A percentile compares a stretch with the other conserved stretches of the same genome.
phyloP scores from a whole-genome alignment of 768 basidiomycete genomes.

The Tephrocybe sp. region DNA sequence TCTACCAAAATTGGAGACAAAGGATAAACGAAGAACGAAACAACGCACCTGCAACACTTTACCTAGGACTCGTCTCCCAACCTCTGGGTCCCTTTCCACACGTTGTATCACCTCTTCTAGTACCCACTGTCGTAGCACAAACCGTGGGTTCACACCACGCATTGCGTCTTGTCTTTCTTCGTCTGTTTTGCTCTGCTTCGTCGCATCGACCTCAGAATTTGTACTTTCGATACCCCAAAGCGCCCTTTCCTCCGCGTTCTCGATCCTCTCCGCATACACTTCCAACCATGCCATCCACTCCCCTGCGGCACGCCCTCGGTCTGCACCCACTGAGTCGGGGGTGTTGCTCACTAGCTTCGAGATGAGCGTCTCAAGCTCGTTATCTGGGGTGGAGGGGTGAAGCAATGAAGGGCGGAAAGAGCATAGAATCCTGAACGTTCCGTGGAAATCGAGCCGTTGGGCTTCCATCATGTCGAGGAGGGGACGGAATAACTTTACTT shows the following conservation, averaged over 20 bases:
- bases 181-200: slow-evolving; percentile 35
- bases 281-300: slow-evolving; percentile 66
- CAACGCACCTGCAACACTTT: slow-evolving; percentile 77
- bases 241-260: slow-evolving; percentile 41
- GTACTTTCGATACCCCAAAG: slow-evolving; percentile 35
- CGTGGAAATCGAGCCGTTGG: slow-evolving; percentile 84
- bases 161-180: slow-evolving; percentile 47
- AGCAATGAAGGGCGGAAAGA: slow-evolving; percentile 52
- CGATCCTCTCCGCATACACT: slow-evolving; percentile 56
- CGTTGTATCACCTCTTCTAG: slow-evolving; percentile 87
- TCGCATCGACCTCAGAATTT: too few relatives aligned
- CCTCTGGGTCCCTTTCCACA: slow-evolving; percentile 62
- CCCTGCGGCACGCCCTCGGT: slow-evolving; percentile 31
- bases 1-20: slow-evolving; percentile 40
- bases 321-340: slow-evolving; percentile 18
- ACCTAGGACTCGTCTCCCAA: slow-evolving; percentile 65
- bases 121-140: slow-evolving; percentile 93
- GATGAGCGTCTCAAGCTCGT: slow-evolving; percentile 39
- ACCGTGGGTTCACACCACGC: slow-evolving; percentile 77
- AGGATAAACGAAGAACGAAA: background rate
- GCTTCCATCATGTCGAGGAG: slow-evolving; percentile 72
- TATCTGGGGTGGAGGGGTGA: background rate
- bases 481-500: slow-evolving; percentile 55
- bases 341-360: slow-evolving; percentile 43
- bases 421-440: slow-evolving; percentile 73